These are phyloP conservation scores for Selaginella moellendorffii DNA, from an alignment of 75 land plant genomes.

Conservation along the genomic window DNA sequence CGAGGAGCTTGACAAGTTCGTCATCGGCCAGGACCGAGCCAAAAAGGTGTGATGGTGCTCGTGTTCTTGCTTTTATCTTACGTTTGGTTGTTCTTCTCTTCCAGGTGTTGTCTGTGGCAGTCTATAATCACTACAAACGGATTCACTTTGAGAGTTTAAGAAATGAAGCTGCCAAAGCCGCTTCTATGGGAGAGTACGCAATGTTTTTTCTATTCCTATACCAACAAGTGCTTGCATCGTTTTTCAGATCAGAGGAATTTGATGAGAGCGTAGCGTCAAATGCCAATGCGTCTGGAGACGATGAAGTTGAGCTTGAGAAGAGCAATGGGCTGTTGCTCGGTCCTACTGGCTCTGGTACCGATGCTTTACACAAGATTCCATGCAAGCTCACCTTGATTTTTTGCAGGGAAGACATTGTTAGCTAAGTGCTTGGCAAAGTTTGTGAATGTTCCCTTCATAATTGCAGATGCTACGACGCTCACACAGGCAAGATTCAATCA, in stretches of 20 bases:
- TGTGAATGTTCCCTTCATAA: conserved; percentile 72
- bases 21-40: conserved; percentile 66
- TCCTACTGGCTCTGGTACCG: conserved; percentile 90
- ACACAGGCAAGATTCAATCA: conserved; percentile 39
- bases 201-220: neutral
- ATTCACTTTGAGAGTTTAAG: conserved; percentile 43
- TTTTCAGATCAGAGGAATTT: neutral
- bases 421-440: conserved; percentile 69
- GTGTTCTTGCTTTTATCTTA: neutral
- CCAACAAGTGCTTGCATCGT: neutral
- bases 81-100: neutral
- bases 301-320: conserved; percentile 69
- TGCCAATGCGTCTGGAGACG: conserved; percentile 39
- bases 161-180: conserved; percentile 19
- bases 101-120: conserved; percentile 86
- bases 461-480: conserved; percentile 71
- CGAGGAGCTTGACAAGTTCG: conserved; percentile 63
- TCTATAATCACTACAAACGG: conserved; percentile 88
- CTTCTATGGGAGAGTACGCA: neutral
- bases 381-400: too few relatives aligned
- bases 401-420: conserved; percentile 57
- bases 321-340: conserved; percentile 83
- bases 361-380: too few relatives aligned
- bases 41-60: conserved; percentile 40
- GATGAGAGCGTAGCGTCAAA: conserved; percentile 16